phyloP scores from a whole-genome alignment of 208 protist genomes.

The Crithidia acanthocephali region DNA sequence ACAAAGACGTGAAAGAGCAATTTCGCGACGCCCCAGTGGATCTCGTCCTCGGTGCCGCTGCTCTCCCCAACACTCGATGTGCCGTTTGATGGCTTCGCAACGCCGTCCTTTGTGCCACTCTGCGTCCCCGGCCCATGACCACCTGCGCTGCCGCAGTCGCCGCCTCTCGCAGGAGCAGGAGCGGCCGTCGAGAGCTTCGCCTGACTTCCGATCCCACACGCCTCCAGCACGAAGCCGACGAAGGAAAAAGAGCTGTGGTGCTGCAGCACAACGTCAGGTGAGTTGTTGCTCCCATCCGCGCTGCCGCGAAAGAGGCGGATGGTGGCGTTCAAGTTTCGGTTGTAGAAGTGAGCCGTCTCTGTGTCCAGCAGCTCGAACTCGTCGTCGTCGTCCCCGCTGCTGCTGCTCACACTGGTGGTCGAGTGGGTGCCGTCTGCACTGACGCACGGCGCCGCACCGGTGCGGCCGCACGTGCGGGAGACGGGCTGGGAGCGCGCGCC shows the following conservation, averaged over 20 bases:
- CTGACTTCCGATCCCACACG: conserved; percentile 51
- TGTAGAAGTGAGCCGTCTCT: conserved; percentile 56
- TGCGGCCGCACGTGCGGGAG: conserved; percentile 5
- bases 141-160: neutral
- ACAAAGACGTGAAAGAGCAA: conserved; percentile 98
- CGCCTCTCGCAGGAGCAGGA: neutral
- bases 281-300: conserved; percentile 54
- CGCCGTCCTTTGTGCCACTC: neutral
- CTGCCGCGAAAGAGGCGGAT: conserved; percentile 68
- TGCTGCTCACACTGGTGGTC: conserved; percentile 11
- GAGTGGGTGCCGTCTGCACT: conserved; percentile 19
- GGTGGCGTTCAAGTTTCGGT: conserved; percentile 54
- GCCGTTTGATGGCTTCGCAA: neutral
- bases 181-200: neutral
- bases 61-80: neutral
- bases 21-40: conserved; percentile 92
- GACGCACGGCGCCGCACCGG: neutral
- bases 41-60: conserved; percentile 38
- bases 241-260: conserved; percentile 68
- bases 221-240: conserved; percentile 68
- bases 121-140: neutral
- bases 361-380: conserved; percentile 43
- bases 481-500: neutral
- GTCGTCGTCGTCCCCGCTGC: conserved; percentile 20
- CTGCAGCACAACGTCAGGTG: conserved; percentile 47